Percentiles rank a stretch among this genome's conserved stretches.
These are phyloP conservation scores for Fusarium kyushuense DNA, from an alignment of 2,329 filamentous ascomycete genomes.

Conservation along the genomic window DNA sequence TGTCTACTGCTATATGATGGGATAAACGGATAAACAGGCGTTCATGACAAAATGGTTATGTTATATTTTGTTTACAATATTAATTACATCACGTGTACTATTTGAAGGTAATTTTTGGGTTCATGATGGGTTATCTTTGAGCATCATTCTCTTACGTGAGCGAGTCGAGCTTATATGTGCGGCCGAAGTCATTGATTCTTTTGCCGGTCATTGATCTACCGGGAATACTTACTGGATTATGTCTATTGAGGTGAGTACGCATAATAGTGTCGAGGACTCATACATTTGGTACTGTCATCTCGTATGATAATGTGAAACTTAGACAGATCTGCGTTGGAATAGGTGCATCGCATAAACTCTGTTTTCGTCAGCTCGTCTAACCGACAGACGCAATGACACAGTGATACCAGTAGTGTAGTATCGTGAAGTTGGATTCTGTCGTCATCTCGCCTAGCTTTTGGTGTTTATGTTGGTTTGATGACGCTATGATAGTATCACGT, in stretches of 20 bases:
- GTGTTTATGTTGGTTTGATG: slow-evolving; percentile 27
- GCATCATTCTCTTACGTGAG: neutral
- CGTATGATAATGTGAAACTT: neutral
- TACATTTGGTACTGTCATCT: neutral
- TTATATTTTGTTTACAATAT: neutral
- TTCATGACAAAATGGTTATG: neutral
- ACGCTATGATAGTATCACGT: slow-evolving; percentile 44
- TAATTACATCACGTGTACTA: neutral
- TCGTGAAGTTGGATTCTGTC: slow-evolving; percentile 27
- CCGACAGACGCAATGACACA: neutral
- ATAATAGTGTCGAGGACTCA: neutral
- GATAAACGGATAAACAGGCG: slow-evolving; percentile 15
- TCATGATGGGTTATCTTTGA: neutral
- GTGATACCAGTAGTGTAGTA: slow-evolving; percentile 8
- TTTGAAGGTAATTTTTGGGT: neutral
- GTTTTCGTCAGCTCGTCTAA: neutral
- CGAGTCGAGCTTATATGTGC: no score
- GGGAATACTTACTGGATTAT: no score
- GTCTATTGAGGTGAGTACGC: neutral
- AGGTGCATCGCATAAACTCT: neutral
- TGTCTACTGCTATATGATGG: neutral
- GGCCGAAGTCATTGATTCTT: no score
- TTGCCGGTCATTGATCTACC: no score
- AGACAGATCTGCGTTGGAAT: neutral
- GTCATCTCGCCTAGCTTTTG: slow-evolving; percentile 24